Evolutionary conservation across 2,329 filamentous ascomycete genomes (phyloP).

Genomic region (Macroventuria anomochaeta): DNA sequence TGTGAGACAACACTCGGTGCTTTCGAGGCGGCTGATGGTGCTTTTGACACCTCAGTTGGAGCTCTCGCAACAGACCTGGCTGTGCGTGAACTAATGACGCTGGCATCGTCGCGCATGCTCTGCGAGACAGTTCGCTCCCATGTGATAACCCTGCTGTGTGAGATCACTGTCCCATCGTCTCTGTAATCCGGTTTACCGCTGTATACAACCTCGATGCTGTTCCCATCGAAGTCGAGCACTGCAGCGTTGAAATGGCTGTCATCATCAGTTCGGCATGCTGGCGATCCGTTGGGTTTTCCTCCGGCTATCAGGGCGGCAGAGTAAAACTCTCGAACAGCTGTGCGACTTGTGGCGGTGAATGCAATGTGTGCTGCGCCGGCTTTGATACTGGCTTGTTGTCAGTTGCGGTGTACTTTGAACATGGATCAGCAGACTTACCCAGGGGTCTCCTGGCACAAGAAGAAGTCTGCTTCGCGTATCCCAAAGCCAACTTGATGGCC

Average conservation of each 20-base stretch:
- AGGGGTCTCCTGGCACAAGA: slow-evolving; percentile 66
- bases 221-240: slow-evolving; percentile 79
- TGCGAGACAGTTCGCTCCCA: slow-evolving; percentile 44
- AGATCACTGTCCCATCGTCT: slow-evolving; percentile 50
- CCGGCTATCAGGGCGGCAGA: slow-evolving; percentile 71
- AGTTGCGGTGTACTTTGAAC: slow-evolving; percentile 29
- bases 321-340: slow-evolving; percentile 75
- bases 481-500: slow-evolving; percentile 68
- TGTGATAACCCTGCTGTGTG: slow-evolving; percentile 55
- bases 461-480: slow-evolving; percentile 67
- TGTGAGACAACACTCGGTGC: slow-evolving; percentile 24
- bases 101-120: slow-evolving; percentile 42
- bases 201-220: slow-evolving; percentile 80
- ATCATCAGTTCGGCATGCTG: slow-evolving; percentile 59
- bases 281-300: slow-evolving; percentile 64
- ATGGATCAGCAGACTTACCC: slow-evolving; percentile 53
- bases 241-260: slow-evolving; percentile 67
- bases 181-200: slow-evolving; percentile 51
- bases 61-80: slow-evolving; percentile 32
- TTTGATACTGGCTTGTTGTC: slow-evolving; percentile 48
- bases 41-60: slow-evolving; percentile 32
- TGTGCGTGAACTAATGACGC: slow-evolving; percentile 40
- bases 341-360: slow-evolving; percentile 70
- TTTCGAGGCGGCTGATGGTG: slow-evolving; percentile 30
- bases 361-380: slow-evolving; percentile 67